phyloP scores from a whole-genome alignment of 2,329 filamentous ascomycete genomes.

The Verticillium zaregamsianum region DNA sequence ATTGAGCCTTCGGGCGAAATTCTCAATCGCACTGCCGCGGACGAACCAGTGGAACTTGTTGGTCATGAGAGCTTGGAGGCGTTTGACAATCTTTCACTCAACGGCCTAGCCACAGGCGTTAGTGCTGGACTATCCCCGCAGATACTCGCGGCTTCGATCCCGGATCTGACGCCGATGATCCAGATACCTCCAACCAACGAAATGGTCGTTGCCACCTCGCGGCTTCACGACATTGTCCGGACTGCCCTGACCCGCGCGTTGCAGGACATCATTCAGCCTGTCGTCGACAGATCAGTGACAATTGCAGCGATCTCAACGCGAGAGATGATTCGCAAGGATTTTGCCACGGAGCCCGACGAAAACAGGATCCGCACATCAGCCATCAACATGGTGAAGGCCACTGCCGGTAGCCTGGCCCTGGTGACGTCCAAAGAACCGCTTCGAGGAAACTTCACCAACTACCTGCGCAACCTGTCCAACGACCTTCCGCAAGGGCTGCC shows the following conservation, averaged over 20 bases:
- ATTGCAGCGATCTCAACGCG: slow-evolving; percentile 96
- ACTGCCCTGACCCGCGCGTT: slow-evolving; percentile 85
- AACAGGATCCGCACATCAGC: slow-evolving; percentile 81
- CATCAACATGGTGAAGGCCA: slow-evolving; percentile 89
- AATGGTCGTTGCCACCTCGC: slow-evolving; percentile 67
- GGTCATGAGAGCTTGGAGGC: slow-evolving; percentile 67
- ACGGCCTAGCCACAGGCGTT: slow-evolving; percentile 64
- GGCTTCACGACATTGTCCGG: slow-evolving; percentile 73
- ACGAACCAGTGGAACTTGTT: slow-evolving; percentile 48
- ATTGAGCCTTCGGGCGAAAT: slow-evolving; percentile 87
- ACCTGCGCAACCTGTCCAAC: slow-evolving; percentile 69
- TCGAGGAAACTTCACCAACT: slow-evolving; percentile 94
- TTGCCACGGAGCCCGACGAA: slow-evolving; percentile 87
- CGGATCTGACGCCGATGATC: slow-evolving; percentile 76
- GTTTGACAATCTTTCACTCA: slow-evolving; percentile 79
- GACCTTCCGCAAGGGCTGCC: slow-evolving; percentile 78
- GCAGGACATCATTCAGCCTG: slow-evolving; percentile 93
- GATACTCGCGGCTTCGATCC: slow-evolving; percentile 73
- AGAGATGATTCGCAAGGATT: slow-evolving; percentile 94
- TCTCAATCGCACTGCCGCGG: slow-evolving; percentile 59
- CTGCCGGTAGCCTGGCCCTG: slow-evolving; percentile 87
- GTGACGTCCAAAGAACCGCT: slow-evolving; percentile 99
- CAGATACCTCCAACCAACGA: slow-evolving; percentile 78
- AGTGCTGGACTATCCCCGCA: slow-evolving; percentile 73
- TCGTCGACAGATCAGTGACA: slow-evolving; percentile 94